Base-by-base conservation (phyloP, 140 eudicot species). In the Erigeron philadelphicus region DNA sequence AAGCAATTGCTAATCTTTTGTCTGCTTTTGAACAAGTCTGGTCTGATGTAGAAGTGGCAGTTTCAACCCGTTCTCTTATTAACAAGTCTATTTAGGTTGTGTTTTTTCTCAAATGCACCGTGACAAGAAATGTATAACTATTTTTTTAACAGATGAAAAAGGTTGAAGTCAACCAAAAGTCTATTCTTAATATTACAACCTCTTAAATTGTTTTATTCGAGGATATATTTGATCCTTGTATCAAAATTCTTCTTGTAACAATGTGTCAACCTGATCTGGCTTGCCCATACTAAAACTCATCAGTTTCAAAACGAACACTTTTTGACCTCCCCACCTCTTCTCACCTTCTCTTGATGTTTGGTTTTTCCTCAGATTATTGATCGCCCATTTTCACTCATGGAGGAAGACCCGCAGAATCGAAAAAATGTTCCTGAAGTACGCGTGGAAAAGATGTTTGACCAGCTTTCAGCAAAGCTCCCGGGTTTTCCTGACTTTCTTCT, bases 391-490 rank as follows among this genome's bases (percentile, higher is more conserved):
- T 84, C 95, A 13, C 72, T 93, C 13, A 84, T 87, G 70, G 98
- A 89, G 79, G 98, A 93, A 79, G 96, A 93, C 72, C 78, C 77
- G 21, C 84, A 81, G 41, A 75, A 74, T 52, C 80, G 84, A 66
- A 87, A 72, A 78, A 61, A 69, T 71, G 78, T 86, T 63, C 86
- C 98, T 68, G 76, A 81, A 60, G 69, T 50, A 67, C 85, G 98
- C 60, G 97, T 89, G 31, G 98, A 89, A 54, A 84, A 80, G 76
- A 93, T 93, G 94, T 85, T 89, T 82, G 97, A 93, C 58, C 81
- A 80, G 70, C 73, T 93, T 54, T 76, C 63, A 63, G 79, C 83
- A 61, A 93, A 85, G 78, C 82, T 89, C 19, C 86, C 94, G 47
- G 93, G 83, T 60, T 80, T 85, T 38, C 96, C 98, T 61, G 72